phyloP scores from a whole-genome alignment of 2,329 filamentous ascomycete species.

The Elsinoe ampelina region DNA sequence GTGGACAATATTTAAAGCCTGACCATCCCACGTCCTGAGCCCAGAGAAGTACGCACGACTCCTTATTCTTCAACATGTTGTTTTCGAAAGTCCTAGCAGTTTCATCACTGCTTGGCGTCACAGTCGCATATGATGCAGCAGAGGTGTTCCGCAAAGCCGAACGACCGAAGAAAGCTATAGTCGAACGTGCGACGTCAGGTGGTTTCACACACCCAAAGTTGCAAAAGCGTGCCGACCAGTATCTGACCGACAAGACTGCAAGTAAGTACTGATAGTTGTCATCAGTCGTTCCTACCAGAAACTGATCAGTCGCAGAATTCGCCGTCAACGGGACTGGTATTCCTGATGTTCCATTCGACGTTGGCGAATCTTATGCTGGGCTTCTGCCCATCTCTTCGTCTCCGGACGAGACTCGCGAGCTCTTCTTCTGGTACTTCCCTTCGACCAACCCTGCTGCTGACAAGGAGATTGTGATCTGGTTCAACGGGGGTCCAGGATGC shows the following conservation, averaged over 20 bases:
- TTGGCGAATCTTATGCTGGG: constrained; percentile 28
- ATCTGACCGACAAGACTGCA: constrained; percentile 15
- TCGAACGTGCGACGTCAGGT: constrained; percentile 13
- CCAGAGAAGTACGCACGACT: not conserved
- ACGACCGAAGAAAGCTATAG: constrained; percentile 8
- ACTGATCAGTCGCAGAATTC: constrained; percentile 16
- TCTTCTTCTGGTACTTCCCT: constrained; percentile 51
- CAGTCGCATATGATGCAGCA: constrained; percentile 9
- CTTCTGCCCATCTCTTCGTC: constrained; percentile 45
- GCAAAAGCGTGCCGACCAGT: constrained; percentile 16
- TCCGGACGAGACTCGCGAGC: constrained; percentile 35
- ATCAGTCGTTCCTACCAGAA: not conserved
- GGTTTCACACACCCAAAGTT: constrained; percentile 15
- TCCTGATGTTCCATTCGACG: constrained; percentile 28
- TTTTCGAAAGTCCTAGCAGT: constrained; percentile 7
- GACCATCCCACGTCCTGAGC: not conserved
- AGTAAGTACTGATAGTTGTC: constrained; percentile 1
- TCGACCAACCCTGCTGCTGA: constrained; percentile 38
- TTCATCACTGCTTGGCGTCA: constrained; percentile 12
- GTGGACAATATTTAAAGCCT: not conserved
- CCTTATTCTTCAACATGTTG: not conserved
- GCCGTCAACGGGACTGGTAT: constrained; percentile 24
- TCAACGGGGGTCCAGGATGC: constrained; percentile 31
- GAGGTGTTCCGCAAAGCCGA: constrained; percentile 13
- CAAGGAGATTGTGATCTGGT: constrained; percentile 45